A percentile compares a stretch with the other conserved stretches of the same genome.
Evolutionary conservation across 169 alveolate species (phyloP).

Genomic region (Plasmodium gaboni): DNA sequence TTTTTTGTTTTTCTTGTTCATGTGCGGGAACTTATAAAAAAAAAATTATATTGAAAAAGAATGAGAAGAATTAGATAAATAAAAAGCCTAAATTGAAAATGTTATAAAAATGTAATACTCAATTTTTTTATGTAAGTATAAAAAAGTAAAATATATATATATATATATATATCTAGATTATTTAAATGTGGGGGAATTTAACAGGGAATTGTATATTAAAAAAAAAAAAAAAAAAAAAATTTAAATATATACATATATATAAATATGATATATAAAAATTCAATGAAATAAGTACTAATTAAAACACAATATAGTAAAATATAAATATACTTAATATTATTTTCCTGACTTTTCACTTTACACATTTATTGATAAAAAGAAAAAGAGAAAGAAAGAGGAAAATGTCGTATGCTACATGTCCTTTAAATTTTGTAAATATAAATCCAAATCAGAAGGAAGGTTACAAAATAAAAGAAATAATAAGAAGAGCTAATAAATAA

Average conservation of each 20-base stretch:
- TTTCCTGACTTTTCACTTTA: neutral
- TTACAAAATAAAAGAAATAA: neutral
- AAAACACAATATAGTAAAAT: neutral
- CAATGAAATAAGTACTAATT: neutral
- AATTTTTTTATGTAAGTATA: too few species aligned
- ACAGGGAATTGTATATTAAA: neutral
- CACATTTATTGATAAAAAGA: neutral
- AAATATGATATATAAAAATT: too few species aligned
- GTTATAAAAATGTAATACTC: neutral
- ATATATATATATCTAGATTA: neutral
- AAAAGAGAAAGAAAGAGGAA: neutral
- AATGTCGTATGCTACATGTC: constrained; percentile 71
- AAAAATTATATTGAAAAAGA: neutral
- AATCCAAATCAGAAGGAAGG: constrained; percentile 73
- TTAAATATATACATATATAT: too few species aligned
- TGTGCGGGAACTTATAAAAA: neutral
- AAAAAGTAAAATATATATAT: neutral
- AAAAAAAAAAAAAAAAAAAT: too few species aligned
- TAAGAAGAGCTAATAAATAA: neutral
- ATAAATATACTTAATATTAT: neutral
- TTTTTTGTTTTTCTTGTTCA: neutral
- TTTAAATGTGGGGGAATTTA: neutral
- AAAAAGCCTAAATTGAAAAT: neutral
- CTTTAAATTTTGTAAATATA: constrained; percentile 31
- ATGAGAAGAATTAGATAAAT: neutral